These are phyloP conservation scores for Rosa persica DNA, from an alignment of 306 rosid genomes.

Conservation along the genomic window DNA sequence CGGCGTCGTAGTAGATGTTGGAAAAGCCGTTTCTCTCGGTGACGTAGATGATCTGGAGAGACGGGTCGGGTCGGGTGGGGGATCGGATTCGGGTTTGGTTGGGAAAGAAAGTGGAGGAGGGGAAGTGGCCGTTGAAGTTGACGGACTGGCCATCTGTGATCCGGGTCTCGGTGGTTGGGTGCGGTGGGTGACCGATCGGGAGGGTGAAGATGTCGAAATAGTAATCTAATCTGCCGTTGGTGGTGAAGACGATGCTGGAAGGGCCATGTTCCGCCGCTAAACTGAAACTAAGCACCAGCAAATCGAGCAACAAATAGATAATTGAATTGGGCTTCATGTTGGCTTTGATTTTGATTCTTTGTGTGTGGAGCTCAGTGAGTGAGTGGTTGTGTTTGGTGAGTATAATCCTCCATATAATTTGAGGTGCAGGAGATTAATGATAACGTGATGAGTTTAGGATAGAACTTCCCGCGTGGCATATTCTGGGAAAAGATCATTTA, in stretches of 20 bases:
- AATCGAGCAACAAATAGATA: slow-evolving; percentile 1
- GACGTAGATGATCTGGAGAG: slow-evolving; percentile 59
- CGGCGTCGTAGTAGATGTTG: slow-evolving; percentile 57
- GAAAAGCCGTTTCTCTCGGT: slow-evolving; percentile 65
- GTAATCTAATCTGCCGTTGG: slow-evolving; percentile 59
- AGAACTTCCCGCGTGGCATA: neutral
- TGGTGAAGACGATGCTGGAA: slow-evolving; percentile 60
- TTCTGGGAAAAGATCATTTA: neutral
- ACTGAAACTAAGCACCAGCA: neutral
- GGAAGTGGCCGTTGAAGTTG: slow-evolving; percentile 88
- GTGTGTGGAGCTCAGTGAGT: neutral
- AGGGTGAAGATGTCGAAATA: slow-evolving; percentile 70
- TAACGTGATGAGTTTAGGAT: neutral
- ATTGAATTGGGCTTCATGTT: slow-evolving; percentile 24
- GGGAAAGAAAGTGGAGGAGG: slow-evolving; percentile 34
- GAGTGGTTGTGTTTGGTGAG: neutral
- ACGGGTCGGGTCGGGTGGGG: slow-evolving; percentile 19
- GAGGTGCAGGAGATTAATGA: neutral
- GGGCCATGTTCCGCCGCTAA: slow-evolving; percentile 24
- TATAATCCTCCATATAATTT: neutral
- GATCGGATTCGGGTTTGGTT: slow-evolving; percentile 24
- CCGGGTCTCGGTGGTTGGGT: slow-evolving; percentile 34
- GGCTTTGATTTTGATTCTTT: neutral
- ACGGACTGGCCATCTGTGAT: slow-evolving; percentile 75
- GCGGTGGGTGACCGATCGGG: slow-evolving; percentile 29